A percentile compares a stretch with the other conserved stretches of the same genome.
phyloP scores from a whole-genome alignment of 2,329 filamentous ascomycete genomes.

The Neocatenulostroma microsporum region DNA sequence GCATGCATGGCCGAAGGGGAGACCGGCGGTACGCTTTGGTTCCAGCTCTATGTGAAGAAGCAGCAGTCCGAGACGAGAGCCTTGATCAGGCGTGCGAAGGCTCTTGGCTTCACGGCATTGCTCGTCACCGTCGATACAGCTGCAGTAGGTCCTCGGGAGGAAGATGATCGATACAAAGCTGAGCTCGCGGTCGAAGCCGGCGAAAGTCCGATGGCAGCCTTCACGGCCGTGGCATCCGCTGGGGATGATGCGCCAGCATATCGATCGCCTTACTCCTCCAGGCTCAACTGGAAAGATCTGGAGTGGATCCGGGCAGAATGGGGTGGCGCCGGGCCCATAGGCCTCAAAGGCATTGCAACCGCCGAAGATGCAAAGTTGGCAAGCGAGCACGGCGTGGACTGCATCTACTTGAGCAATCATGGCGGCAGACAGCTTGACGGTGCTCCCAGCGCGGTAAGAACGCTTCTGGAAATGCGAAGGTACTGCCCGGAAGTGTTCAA shows the following conservation, averaged over 20 bases:
- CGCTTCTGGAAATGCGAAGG: constrained; percentile 52
- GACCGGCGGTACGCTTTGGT: no score
- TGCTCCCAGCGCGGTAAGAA: constrained; percentile 45
- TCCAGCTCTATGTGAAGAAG: constrained; percentile 57
- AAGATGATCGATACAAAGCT: constrained; percentile 41
- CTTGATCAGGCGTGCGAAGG: constrained; percentile 41
- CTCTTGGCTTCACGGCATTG: constrained; percentile 44
- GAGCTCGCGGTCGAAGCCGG: constrained; percentile 26
- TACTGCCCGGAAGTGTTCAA: constrained; percentile 19
- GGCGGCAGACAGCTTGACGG: constrained; percentile 47
- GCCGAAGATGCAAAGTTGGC: constrained; percentile 42
- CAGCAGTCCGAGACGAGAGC: constrained; percentile 45
- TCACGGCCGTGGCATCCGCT: constrained; percentile 46
- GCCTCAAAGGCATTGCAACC: constrained; percentile 48
- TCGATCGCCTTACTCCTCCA: constrained; percentile 52
- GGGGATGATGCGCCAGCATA: constrained; percentile 46
- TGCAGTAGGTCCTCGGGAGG: constrained; percentile 49
- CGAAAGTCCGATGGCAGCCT: constrained; percentile 36
- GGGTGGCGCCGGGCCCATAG: constrained; percentile 47
- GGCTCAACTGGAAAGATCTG: constrained; percentile 56
- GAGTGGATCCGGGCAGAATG: constrained; percentile 48
- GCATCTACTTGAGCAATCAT: constrained; percentile 48
- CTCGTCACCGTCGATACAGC: constrained; percentile 55
- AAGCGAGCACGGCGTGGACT: constrained; percentile 39
- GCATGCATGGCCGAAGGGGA: no score